Percentiles rank a stretch among this genome's conserved stretches.
Evolutionary conservation across 2,329 filamentous ascomycete species (phyloP).

Genomic region (Pseudonectria foliicola): DNA sequence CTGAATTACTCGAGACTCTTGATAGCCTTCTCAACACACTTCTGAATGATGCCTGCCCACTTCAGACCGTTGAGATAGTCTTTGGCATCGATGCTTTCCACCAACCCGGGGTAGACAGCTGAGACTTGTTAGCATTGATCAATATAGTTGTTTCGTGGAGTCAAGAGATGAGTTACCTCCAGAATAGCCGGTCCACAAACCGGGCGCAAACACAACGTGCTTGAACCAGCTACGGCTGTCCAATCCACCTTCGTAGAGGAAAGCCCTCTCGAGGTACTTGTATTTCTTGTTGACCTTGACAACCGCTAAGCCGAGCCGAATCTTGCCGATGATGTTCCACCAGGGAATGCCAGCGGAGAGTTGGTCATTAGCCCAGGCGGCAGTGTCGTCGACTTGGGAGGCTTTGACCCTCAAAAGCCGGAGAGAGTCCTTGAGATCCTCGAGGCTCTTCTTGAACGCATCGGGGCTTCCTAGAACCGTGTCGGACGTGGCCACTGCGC

Average conservation of each 20-base stretch:
- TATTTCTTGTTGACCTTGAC: constrained; percentile 69
- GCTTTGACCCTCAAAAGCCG: constrained; percentile 33
- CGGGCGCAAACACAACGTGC: constrained; percentile 88
- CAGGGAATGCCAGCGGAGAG: constrained; percentile 56
- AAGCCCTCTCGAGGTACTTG: constrained; percentile 75
- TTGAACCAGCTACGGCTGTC: constrained; percentile 86
- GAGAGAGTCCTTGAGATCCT: constrained; percentile 31
- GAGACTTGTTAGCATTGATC: constrained; percentile 1
- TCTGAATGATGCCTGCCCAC: constrained; percentile 54
- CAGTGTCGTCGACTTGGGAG: constrained; percentile 37
- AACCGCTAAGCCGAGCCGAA: constrained; percentile 57
- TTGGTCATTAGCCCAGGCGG: constrained; percentile 35
- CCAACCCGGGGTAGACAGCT: constrained; percentile 56
- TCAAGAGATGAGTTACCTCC: constrained; percentile 47
- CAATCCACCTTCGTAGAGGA: constrained; percentile 68
- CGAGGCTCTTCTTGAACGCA: constrained; percentile 33
- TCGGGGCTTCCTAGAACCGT: constrained; percentile 28
- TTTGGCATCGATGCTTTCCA: constrained; percentile 54
- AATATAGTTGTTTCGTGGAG: no score
- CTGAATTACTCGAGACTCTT: constrained; percentile 26
- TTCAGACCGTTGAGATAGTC: constrained; percentile 51
- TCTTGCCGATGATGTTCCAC: constrained; percentile 68
- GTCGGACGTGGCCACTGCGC: constrained; percentile 17
- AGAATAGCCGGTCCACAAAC: constrained; percentile 84
- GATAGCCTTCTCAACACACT: constrained; percentile 40